Evolutionary conservation across 1,284 basidiomycete genomes (phyloP), one percentile per base, ranked within the genome.

Genomic region (Pterula multifida): DNA sequence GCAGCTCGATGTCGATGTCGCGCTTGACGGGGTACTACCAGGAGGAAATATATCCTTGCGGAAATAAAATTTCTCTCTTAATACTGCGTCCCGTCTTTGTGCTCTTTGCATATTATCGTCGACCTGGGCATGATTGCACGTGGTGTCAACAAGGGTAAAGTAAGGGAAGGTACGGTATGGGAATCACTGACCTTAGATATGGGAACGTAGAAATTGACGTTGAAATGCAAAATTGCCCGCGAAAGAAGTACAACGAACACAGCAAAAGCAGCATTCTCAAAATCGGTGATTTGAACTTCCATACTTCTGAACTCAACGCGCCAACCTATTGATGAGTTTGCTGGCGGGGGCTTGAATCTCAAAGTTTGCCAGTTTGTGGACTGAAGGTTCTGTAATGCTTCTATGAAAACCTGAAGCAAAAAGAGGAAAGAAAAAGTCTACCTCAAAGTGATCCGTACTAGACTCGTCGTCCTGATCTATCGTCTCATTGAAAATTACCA

Each of bases 321-420:
- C 96, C 96, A 99, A 24, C 96, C 96, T 53, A 98, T 98, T 17
- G 80, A 64, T 1, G 91, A 92, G 52, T 90, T 84, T 1, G 88
- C 84, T 26, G 93, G 92, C 3, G 96, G 96, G 3, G 96, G 96
- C 66, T 99, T 99, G 78, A 99, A 98, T 26, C 96, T 82, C 51
- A 99, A 76, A 0, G 96, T 98, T 69, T 98, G 96, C 96, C 96
- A 99, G 64, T 98, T 98, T 6, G 96, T 98, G 3, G 93, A 96
- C 78, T 98, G 96, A 28, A 98, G 85, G 62, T 98, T 98, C 86
- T 91, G 19, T 55, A 55, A 9, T 53, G 52, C 50, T 13, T 54
- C 42, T 35, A 13, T 19, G 52, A 26, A 36, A 49, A 36, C 17
- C 36, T 22, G 22, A 56, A 54, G 44, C 13, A 17, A 11, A 3